Conservation (phyloP, 371 early-diverging fungal genomes). For the Mortierella sp. region DNA sequence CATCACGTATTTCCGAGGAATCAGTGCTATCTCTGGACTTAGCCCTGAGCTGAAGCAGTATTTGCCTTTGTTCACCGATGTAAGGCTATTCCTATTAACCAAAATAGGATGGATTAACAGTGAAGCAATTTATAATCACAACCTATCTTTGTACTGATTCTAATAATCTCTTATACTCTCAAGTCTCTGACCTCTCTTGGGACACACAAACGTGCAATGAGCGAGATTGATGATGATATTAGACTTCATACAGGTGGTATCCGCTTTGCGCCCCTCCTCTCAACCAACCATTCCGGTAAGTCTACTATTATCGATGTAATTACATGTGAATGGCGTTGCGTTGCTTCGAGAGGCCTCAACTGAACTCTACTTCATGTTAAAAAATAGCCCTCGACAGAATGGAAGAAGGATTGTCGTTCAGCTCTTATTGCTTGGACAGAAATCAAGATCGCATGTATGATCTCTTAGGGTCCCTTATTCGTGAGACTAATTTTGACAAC, state of each 20-base stretch:
- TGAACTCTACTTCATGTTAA: not conserved
- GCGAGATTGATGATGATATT: conserved; percentile 91
- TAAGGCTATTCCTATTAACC: conserved; percentile 39
- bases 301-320: no score
- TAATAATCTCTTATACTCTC: not conserved
- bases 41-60: conserved; percentile 78
- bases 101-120: not conserved
- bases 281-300: conserved; percentile 74
- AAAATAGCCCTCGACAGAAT: conserved; percentile 63
- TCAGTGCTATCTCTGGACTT: conserved; percentile 73
- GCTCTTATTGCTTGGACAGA: conserved; percentile 79
- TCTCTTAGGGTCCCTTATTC: conserved; percentile 76
- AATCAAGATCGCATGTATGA: conserved; percentile 83
- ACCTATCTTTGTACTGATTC: conserved; percentile 19
- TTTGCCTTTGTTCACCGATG: conserved; percentile 84
- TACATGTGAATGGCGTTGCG: no score
- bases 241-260: conserved; percentile 91
- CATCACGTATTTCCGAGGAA: conserved; percentile 87
- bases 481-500: conserved; percentile 84
- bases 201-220: conserved; percentile 78
- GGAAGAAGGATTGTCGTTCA: conserved; percentile 70
- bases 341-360: not conserved
- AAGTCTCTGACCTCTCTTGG: conserved; percentile 86
- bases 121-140: not conserved
- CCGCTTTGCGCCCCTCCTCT: conserved; percentile 71